Conservation (phyloP, 148 eudicot species). For the Oxyria digyna region DNA sequence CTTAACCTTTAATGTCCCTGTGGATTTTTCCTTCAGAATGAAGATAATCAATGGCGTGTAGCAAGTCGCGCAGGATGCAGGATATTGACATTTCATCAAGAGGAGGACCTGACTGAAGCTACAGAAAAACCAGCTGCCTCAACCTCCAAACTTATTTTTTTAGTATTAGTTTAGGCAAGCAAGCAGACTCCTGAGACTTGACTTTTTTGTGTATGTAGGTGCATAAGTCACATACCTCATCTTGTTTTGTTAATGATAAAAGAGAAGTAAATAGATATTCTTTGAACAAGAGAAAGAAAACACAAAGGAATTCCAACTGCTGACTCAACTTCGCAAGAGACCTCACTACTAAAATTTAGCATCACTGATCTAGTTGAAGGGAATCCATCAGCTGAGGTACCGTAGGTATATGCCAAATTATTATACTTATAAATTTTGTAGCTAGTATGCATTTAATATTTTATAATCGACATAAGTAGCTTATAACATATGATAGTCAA, state of each 20-base stretch:
- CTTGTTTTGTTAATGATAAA: neutral
- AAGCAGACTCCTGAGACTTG: neutral
- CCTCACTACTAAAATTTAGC: neutral
- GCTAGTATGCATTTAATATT: neutral
- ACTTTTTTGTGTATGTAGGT: neutral
- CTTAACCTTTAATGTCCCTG: slow-evolving; percentile 85
- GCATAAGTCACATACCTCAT: neutral
- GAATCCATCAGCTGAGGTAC: neutral
- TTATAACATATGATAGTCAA: neutral
- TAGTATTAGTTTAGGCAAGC: neutral
- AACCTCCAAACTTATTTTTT: slow-evolving; percentile 5
- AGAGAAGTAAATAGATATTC: neutral
- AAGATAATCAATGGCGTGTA: slow-evolving; percentile 92
- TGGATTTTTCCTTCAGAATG: slow-evolving; percentile 94
- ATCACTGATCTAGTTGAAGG: neutral
- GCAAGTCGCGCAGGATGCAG: slow-evolving; percentile 84
- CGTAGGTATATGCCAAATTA: neutral
- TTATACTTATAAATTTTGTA: neutral
- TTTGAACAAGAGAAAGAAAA: neutral
- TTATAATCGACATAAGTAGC: neutral
- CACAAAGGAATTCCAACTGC: neutral
- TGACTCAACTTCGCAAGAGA: neutral
- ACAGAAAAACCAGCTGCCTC: slow-evolving; percentile 25
- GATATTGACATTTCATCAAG: slow-evolving; percentile 87
- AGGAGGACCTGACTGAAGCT: slow-evolving; percentile 91